Conservation (phyloP, 768 basidiomycete genomes). For the Mycena belliarum region DNA sequence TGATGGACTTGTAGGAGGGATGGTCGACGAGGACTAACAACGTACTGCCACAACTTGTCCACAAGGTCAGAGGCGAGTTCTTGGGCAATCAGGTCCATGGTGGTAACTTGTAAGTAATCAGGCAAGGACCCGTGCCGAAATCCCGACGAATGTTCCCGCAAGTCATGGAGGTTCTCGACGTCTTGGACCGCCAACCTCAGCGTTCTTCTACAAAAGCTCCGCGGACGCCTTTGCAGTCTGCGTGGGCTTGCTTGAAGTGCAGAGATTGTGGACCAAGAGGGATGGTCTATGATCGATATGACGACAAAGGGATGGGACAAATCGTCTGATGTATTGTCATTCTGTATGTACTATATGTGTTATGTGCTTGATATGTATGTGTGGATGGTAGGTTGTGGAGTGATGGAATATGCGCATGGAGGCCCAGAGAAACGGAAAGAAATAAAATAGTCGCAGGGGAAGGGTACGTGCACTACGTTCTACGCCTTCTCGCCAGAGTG, state of each 20-base stretch:
- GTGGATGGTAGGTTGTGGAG: conserved; percentile 9
- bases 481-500: conserved; percentile 15
- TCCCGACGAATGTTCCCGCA: too few relatives aligned
- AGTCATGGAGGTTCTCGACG: too few relatives aligned
- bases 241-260: too few relatives aligned
- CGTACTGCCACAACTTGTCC: conserved; percentile 14
- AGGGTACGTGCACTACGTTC: conserved; percentile 51
- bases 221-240: too few relatives aligned
- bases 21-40: neutral
- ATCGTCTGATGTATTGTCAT: neutral
- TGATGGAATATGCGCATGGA: conserved; percentile 19
- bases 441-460: conserved; percentile 29
- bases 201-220: too few relatives aligned
- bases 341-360: conserved; percentile 2
- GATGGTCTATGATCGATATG: too few relatives aligned
- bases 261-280: too few relatives aligned
- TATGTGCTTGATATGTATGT: neutral
- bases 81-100: conserved; percentile 12
- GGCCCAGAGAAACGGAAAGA: conserved; percentile 3
- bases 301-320: neutral
- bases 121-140: too few relatives aligned
- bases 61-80: conserved; percentile 16
- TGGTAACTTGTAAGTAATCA: too few relatives aligned
- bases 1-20: conserved; percentile 18
- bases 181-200: too few relatives aligned